Base-by-base conservation (phyloP, 768 basidiomycete genomes). In the Pleurotus djamor region DNA sequence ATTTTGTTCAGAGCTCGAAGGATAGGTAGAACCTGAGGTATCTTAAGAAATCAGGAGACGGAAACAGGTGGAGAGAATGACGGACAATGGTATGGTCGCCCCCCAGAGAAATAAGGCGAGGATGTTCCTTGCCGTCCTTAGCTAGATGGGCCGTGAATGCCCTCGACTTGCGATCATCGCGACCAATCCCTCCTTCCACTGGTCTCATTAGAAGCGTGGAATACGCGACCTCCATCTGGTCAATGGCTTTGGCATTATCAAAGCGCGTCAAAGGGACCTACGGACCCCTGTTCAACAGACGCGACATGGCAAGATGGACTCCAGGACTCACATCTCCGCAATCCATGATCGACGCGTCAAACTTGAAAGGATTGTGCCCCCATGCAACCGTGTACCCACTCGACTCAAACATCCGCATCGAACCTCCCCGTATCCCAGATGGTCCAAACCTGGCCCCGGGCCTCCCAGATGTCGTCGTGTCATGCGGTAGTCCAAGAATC, bases 21-120 rank as follows among this genome's bases (percentile, higher is more conserved):
- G 59, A 90, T 88, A 4, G 88, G 88, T 7, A 90, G 79, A 8
- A 83, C 77, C 76, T 77, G 34, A 5, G 3, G 13, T 14, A 13
- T 54, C 7, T 60, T 85, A 85, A 4, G 83, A 84, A 8, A 87
- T 6, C 17, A 86, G 74, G 59, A 86, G 83, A 28, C 3, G 3
- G 21, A 28, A 28, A 28, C 21, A 28, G 21, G 21, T 28, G 4
- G 84, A 83, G 7, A 84, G 74, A 7, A 77, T 65, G 65, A 62
- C 66, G 50, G 50, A 83, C 87, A 57, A 89, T 84, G 4, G 87
- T 87, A 69, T 90, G 89, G 65, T 91, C 89, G 1, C 89, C 89
- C 1, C 89, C 89, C 8, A 86, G 68, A 65, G 83, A 81, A 55
- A 91, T 66, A 13, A 91, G 79, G 35, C 84, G 74, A 1, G 89